phyloP scores from a whole-genome alignment of 192 early-diverging fungal species.

The Entophlyctis luteolus region DNA sequence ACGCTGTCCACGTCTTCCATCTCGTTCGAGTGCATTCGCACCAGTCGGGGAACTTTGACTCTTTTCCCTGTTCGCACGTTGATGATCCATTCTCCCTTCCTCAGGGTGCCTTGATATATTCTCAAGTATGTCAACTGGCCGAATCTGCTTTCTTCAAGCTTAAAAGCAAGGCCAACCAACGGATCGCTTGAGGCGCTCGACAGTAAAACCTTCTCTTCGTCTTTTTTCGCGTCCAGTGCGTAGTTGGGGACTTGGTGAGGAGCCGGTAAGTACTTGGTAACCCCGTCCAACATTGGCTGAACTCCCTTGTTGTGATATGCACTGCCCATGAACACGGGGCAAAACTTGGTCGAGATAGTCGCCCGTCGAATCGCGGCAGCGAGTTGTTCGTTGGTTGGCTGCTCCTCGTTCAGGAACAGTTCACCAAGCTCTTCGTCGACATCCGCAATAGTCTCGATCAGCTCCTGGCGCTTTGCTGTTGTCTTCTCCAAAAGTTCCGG shows the following conservation, averaged over 20 bases:
- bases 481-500: conserved; percentile 34
- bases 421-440: conserved; percentile 87
- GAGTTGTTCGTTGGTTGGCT: conserved; percentile 68
- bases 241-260: conserved; percentile 64
- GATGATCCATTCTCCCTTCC: conserved; percentile 80
- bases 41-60: conserved; percentile 92
- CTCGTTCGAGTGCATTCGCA: conserved; percentile 97
- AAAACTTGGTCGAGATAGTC: conserved; percentile 65
- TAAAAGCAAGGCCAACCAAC: conserved; percentile 89
- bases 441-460: conserved; percentile 83
- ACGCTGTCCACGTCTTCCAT: conserved; percentile 95
- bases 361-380: conserved; percentile 66
- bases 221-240: conserved; percentile 40
- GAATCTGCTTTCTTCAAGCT: conserved; percentile 93
- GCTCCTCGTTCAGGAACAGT: conserved; percentile 70
- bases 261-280: conserved; percentile 79
- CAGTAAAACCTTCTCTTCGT: conserved; percentile 40
- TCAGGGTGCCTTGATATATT: conserved; percentile 89
- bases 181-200: conserved; percentile 53
- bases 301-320: conserved; percentile 89
- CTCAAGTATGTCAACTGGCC: conserved; percentile 96
- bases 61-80: conserved; percentile 88
- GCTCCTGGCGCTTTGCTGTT: conserved; percentile 60
- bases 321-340: conserved; percentile 88
- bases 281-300: conserved; percentile 89